Evolutionary conservation across 2,329 filamentous ascomycete genomes (phyloP).

Genomic region (Lachnellula suecica): DNA sequence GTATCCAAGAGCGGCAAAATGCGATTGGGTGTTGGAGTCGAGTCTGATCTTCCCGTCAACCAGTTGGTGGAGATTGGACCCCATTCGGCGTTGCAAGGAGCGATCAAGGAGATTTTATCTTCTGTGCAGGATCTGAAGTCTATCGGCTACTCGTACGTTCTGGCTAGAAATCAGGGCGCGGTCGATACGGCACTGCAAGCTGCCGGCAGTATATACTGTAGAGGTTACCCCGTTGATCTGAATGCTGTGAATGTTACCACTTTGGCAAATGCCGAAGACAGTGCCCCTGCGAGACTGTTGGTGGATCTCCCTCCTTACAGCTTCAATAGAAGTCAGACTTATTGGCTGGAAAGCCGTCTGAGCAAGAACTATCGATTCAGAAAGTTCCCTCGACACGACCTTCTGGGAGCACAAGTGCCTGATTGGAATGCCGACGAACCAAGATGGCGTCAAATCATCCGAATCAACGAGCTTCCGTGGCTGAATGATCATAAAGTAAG

Average conservation of each 20-base stretch:
- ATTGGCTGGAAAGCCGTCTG: background rate
- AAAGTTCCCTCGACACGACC: background rate
- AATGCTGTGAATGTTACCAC: background rate
- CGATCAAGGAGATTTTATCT: constrained; percentile 9
- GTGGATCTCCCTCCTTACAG: constrained; percentile 16
- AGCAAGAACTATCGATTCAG: background rate
- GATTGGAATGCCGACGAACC: too few species aligned
- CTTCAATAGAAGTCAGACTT: background rate
- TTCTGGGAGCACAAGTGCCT: too few species aligned
- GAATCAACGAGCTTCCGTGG: constrained; percentile 34
- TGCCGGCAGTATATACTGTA: background rate
- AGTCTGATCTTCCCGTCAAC: background rate
- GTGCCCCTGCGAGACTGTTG: constrained; percentile 40
- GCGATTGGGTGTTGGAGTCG: background rate
- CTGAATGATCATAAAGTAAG: constrained; percentile 39
- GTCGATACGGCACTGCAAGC: background rate
- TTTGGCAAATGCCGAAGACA: constrained; percentile 1
- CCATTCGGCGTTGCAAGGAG: constrained; percentile 31
- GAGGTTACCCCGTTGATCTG: constrained; percentile 9
- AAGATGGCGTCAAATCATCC: too few species aligned
- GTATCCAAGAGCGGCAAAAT: background rate
- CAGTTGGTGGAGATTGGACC: constrained; percentile 30
- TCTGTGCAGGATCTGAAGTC: background rate
- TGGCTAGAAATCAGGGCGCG: background rate
- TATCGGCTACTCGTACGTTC: background rate